Base-by-base conservation (phyloP, 176 grass and related monocot genomes). In the Aegilops bicornis region DNA sequence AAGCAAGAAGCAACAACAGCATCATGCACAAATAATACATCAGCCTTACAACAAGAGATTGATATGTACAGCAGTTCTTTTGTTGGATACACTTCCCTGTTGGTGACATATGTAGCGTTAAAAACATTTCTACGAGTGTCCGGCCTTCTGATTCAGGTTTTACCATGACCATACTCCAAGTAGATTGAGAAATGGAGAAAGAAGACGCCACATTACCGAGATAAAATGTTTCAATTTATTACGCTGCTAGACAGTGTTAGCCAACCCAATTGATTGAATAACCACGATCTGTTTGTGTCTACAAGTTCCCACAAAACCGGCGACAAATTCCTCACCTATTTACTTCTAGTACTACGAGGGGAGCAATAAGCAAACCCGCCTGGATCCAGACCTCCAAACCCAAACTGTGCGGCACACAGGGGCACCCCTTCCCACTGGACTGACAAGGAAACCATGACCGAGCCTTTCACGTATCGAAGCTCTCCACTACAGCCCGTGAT, bases 41-140 rank as follows among this genome's bases (percentile, higher is more conserved):
- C 42, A 88, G 40, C 62, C 12, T 32, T 81, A 59, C 39, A 73
- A 76, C 33, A 63, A 87, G 32, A 86, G 31, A 77, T 77, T 11
- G 56, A 62, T 82, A 31, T 3, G 10, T 84, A 84, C 24, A 33
- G 48, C 48, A 78, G 22, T 80, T 74, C 31, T 36, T 60, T 64
- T 24, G 16, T 80, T 45, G 71, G n/a, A 60, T 30, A 27, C 27
- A 79, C 19, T 65, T 83, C 20, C 22, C 20, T 42, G 7, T 45
- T 76, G 24, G 27, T 66, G 56, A 15, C 4, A 74, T 59, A 74
- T 31, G 22, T 37, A 66, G 10, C 20, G 4, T 2, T 15, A 37
- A 10, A 67, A 48, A 4, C 14, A 35, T 31, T 70, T 78, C 47
- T 69, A 22, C 3, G 69, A 69, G n/a, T 35, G 2, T 36, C 23